Conservation (phyloP, 2,329 filamentous ascomycete genomes). For the Scedosporium apiospermum region DNA sequence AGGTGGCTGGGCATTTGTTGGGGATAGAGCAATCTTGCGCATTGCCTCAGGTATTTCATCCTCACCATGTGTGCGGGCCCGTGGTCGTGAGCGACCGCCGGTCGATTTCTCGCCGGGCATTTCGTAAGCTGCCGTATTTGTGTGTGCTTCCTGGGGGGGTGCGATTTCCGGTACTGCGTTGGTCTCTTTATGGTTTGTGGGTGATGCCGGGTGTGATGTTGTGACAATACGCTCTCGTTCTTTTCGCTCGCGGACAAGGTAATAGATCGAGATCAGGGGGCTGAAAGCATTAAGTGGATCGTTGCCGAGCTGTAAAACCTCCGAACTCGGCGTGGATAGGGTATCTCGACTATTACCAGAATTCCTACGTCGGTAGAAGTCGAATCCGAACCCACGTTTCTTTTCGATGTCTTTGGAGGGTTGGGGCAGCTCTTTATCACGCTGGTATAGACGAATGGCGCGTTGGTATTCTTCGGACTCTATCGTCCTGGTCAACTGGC, state of each 20-base stretch:
- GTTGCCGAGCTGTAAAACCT: slow-evolving; percentile 70
- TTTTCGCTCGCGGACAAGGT: slow-evolving; percentile 89
- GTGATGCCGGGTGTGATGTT: slow-evolving; percentile 16
- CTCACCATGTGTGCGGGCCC: slow-evolving; percentile 88
- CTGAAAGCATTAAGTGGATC: slow-evolving; percentile 92
- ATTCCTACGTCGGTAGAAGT: slow-evolving; percentile 93
- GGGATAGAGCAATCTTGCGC: slow-evolving; percentile 45
- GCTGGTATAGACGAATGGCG: slow-evolving; percentile 62
- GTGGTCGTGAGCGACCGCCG: slow-evolving; percentile 70
- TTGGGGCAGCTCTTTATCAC: slow-evolving; percentile 52
- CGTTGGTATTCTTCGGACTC: slow-evolving; percentile 91
- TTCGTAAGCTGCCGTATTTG: slow-evolving; percentile 76
- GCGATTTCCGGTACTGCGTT: slow-evolving; percentile 60
- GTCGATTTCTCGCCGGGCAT: slow-evolving; percentile 83
- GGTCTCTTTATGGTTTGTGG: slow-evolving; percentile 26
- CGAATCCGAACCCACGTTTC: slow-evolving; percentile 77
- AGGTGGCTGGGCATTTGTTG: slow-evolving; percentile 27
- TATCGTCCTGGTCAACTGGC: slow-evolving; percentile 75
- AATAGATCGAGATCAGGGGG: slow-evolving; percentile 88
- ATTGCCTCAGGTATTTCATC: slow-evolving; percentile 73
- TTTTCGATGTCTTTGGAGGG: slow-evolving; percentile 63
- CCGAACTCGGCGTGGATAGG: slow-evolving; percentile 70
- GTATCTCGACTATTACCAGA: slow-evolving; percentile 86
- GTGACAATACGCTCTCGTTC: slow-evolving; percentile 55
- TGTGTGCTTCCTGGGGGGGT: slow-evolving; percentile 78